These are phyloP conservation scores for Metschnikowia gruessii DNA, from an alignment of 805 yeast genomes.

Conservation along the genomic window DNA sequence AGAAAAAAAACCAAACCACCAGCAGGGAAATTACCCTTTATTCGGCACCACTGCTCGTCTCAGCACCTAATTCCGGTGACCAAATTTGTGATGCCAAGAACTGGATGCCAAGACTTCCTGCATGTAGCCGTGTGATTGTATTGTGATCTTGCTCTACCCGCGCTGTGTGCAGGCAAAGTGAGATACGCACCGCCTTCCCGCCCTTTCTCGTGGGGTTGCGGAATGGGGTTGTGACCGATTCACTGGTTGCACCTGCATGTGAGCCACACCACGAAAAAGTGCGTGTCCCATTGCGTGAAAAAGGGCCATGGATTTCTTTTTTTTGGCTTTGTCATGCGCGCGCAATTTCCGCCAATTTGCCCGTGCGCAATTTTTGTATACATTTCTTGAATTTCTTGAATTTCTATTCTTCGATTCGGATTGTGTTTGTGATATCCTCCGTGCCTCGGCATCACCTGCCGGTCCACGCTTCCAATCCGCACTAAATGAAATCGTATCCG, in stretches of 20 bases:
- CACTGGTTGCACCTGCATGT: constrained; percentile 4
- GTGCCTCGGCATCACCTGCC: no score
- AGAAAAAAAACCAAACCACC: not conserved
- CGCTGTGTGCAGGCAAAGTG: constrained; percentile 4
- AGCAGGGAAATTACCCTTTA: constrained; percentile 2
- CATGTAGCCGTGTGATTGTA: not conserved
- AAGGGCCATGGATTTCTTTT: no score
- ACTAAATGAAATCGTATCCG: no score
- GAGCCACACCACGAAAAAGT: constrained; percentile 12
- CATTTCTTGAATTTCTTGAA: no score
- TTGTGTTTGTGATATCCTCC: no score
- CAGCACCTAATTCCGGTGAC: constrained; percentile 1
- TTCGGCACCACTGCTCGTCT: not conserved
- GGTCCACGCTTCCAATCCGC: no score
- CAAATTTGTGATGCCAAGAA: constrained; percentile 4
- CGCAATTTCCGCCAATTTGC: no score
- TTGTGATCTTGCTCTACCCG: constrained; percentile 8
- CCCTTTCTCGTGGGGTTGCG: not conserved
- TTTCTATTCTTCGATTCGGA: no score
- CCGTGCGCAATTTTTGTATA: no score
- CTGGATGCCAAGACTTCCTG: constrained; percentile 7
- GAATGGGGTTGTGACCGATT: not conserved
- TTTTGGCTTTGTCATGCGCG: no score
- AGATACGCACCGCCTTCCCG: constrained; percentile 11
- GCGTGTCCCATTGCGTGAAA: not conserved